Evolutionary conservation across 768 basidiomycete species (phyloP).

Genomic region (Suillus subluteus): DNA sequence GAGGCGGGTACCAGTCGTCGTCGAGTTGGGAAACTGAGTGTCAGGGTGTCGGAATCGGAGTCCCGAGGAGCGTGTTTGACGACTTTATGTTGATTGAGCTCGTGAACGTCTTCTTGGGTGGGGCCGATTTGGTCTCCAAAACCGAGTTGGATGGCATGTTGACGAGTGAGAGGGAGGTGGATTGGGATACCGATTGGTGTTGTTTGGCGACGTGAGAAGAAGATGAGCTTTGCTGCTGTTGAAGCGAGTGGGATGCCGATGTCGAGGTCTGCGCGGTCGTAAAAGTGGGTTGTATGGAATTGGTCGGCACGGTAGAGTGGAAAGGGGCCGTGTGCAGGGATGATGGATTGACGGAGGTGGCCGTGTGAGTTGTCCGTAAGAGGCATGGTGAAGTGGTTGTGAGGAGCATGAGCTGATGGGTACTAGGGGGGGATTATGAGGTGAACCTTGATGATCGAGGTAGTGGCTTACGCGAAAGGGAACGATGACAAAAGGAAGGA

Average conservation of each 20-base stretch:
- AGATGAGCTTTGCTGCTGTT: conserved; percentile 64
- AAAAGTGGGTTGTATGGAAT: conserved; percentile 31
- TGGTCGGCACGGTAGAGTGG: conserved; percentile 46
- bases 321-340: conserved; percentile 48
- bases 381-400: conserved; percentile 62
- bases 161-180: conserved; percentile 36
- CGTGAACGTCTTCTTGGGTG: conserved; percentile 62
- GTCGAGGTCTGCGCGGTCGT: conserved; percentile 32
- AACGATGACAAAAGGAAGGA: conserved; percentile 52
- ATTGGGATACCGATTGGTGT: conserved; percentile 47
- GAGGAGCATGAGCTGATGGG: conserved; percentile 59
- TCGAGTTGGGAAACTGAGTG: conserved; percentile 54
- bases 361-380: conserved; percentile 31
- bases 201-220: conserved; percentile 59
- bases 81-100: conserved; percentile 51
- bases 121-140: conserved; percentile 37
- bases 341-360: conserved; percentile 26
- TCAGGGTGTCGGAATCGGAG: conserved; percentile 24
- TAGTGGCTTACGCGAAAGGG: conserved; percentile 47
- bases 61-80: conserved; percentile 35
- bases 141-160: conserved; percentile 30
- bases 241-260: conserved; percentile 49
- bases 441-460: neutral
- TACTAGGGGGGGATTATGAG: conserved; percentile 42
- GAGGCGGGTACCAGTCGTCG: conserved; percentile 58